Evolutionary conservation across 768 basidiomycete species (phyloP).

Genomic region (Harrya chromipes): DNA sequence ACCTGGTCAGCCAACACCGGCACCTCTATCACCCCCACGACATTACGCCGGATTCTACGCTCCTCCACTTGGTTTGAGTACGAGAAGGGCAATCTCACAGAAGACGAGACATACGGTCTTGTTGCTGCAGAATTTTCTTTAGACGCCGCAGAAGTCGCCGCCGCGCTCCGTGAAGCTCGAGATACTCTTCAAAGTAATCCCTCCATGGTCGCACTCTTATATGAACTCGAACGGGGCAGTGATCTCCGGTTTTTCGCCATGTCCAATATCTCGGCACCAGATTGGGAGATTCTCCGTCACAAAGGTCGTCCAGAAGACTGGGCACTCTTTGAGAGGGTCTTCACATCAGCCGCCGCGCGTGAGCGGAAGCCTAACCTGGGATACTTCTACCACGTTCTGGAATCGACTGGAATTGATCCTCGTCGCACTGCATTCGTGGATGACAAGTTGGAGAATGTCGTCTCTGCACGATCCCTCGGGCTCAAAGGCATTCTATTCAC

Average conservation of each 20-base stretch:
- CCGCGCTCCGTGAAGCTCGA: constrained; percentile 7
- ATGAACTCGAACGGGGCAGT: constrained; percentile 5
- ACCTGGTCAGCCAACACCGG: constrained; percentile 19
- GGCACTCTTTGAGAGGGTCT: constrained; percentile 19
- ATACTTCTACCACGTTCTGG: constrained; percentile 14
- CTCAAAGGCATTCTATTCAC: constrained; percentile 20
- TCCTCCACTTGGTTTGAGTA: constrained; percentile 23
- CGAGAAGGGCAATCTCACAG: constrained; percentile 17
- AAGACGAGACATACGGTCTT: constrained; percentile 10
- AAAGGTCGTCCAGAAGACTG: constrained; percentile 14
- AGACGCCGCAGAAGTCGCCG: constrained; percentile 9
- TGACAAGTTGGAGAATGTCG: constrained; percentile 21
- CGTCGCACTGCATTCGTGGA: constrained; percentile 23
- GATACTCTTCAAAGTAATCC: constrained; percentile 8
- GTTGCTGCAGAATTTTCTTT: constrained; percentile 13
- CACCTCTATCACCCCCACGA: constrained; percentile 13
- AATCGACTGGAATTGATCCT: constrained; percentile 16
- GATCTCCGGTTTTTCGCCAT: constrained; percentile 19
- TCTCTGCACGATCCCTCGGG: constrained; percentile 19
- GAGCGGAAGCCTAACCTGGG: constrained; percentile 23
- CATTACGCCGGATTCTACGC: constrained; percentile 8
- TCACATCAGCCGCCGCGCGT: constrained; percentile 15
- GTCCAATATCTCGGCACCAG: constrained; percentile 22
- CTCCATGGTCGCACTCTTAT: constrained; percentile 16
- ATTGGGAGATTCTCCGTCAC: constrained; percentile 18